Evolutionary conservation across 768 basidiomycete species (phyloP).

Genomic region (Clitopilus passeckerianus): DNA sequence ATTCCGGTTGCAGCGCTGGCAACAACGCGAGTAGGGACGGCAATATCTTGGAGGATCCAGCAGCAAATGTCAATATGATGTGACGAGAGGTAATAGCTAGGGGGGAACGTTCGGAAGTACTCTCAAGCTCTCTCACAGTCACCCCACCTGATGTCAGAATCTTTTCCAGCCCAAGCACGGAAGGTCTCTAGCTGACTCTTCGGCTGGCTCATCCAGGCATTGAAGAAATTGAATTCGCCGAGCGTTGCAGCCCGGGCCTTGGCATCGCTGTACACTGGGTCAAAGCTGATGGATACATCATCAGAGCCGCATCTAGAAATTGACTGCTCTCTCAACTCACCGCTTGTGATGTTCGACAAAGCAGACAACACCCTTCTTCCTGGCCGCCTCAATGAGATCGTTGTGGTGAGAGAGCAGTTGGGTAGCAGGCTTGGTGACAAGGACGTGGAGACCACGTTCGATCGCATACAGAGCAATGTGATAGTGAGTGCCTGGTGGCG

Average conservation of each 20-base stretch:
- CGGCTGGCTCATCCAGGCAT: conserved; percentile 96
- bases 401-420: conserved; percentile 82
- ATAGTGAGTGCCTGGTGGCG: conserved; percentile 69
- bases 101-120: conserved; percentile 5
- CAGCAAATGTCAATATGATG: conserved; percentile 91
- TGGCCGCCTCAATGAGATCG: conserved; percentile 70
- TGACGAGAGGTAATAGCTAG: conserved; percentile 91
- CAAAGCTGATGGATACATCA: conserved; percentile 43
- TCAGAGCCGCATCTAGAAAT: background rate
- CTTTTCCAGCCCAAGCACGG: conserved; percentile 92
- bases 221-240: conserved; percentile 95
- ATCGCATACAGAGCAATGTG: conserved; percentile 85
- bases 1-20: conserved; percentile 90
- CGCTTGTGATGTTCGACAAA: conserved; percentile 96
- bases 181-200: conserved; percentile 94
- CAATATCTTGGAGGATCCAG: conserved; percentile 77
- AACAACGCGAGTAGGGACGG: conserved; percentile 78
- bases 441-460: conserved; percentile 79
- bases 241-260: conserved; percentile 68
- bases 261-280: conserved; percentile 92
- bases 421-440: conserved; percentile 91
- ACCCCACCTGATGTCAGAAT: conserved; percentile 80
- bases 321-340: conserved; percentile 25
- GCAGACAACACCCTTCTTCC: conserved; percentile 76
- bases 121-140: background rate